Evolutionary conservation across 805 yeast species (phyloP).

Genomic region (Metschnikowia borealis): DNA sequence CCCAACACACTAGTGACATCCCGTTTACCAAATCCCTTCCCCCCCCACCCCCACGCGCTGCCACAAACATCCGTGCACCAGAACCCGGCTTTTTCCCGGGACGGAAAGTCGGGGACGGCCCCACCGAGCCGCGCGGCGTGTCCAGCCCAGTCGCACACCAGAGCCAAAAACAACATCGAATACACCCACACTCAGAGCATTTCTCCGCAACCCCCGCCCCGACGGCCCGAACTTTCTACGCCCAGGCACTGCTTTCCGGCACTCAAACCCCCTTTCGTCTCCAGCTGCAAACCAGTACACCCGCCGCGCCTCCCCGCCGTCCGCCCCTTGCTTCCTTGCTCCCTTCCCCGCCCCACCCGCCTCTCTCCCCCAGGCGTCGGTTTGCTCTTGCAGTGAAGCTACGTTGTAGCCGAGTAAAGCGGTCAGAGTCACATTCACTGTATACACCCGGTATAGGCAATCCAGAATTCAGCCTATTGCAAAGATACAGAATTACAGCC

Average conservation of each 20-base stretch:
- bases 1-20: neutral
- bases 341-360: neutral
- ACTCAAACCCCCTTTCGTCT: neutral
- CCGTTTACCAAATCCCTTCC: no score
- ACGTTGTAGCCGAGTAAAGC: constrained; percentile 2
- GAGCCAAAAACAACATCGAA: constrained; percentile 2
- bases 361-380: neutral
- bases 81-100: neutral
- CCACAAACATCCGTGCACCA: neutral
- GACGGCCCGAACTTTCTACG: neutral
- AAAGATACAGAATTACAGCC: neutral
- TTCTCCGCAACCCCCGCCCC: constrained; percentile 4
- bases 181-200: neutral
- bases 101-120: neutral
- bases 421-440: neutral
- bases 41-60: neutral
- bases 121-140: constrained; percentile 3
- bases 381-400: constrained; percentile 3
- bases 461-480: neutral
- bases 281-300: neutral
- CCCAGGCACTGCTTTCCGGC: neutral
- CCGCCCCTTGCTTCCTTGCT: neutral
- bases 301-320: neutral
- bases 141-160: constrained; percentile 2
- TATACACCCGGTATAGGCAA: no score